Base-by-base conservation (phyloP, 768 basidiomycete genomes). In the Chalciporus piperatus region DNA sequence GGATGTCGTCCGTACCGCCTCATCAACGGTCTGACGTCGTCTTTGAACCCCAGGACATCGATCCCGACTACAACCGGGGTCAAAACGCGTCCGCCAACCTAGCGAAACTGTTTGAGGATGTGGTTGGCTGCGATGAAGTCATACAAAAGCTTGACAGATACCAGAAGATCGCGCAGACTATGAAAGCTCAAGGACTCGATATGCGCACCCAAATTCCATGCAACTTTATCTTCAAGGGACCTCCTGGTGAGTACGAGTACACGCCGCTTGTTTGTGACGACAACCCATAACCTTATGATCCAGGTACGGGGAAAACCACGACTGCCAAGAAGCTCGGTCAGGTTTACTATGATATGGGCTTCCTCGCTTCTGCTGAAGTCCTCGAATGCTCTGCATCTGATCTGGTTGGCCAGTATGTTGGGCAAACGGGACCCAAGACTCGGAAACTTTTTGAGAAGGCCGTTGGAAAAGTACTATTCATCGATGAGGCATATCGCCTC, bases 401-500 rank as follows among this genome's bases (percentile, higher is more conserved):
- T 54, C 73, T 89, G 27, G 79, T 87, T 1, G 87, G 81, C 1
- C 74, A 85, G 58, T 87, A 81, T 45, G 78, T 87, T 9, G 86
- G 86, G 6, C 85, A 87, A 0, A 87, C 86, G 0, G 87, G 85
- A 1, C 85, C 84, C 0, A 85, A 85, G 64, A 83, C 82, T 1
- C 72, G 67, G 56, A 72, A 78, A 47, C 59, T 81, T 1, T 79
- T 88, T 42, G 81, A 85, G 41, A 82, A 80, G 61, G 86, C 83
- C 0, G 72, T 85, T 1, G 86, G 86, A 0, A 76, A 77, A 38
- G 84, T 88, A 3, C 72, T 87, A 1, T 87, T 88, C 69, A 74
- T 87, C 46, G 86, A 87, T 48, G 86, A 88, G 54, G 86, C 86
- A 0, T 88, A 88, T 57, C 72, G 84, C 22, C 72, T 88, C 12